Percentiles rank a stretch among this genome's conserved stretches.
Conservation (phyloP, 768 basidiomycete species). For the Suillus bovinus region DNA sequence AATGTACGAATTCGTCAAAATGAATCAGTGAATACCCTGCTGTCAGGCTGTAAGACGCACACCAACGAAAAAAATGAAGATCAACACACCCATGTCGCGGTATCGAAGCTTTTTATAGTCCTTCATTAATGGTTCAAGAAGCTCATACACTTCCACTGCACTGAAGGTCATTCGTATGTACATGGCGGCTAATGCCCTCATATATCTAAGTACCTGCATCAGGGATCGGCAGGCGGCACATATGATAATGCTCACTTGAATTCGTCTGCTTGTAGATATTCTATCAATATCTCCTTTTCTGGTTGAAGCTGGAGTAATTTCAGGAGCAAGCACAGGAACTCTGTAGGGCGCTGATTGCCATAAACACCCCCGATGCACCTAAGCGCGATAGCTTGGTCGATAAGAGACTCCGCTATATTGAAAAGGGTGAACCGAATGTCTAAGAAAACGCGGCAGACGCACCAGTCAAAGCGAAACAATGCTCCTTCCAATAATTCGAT, state of each 20-base stretch:
- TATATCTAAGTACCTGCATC: constrained; percentile 58
- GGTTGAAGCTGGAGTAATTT: constrained; percentile 97
- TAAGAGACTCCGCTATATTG: constrained; percentile 79
- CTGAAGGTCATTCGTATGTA: constrained; percentile 96
- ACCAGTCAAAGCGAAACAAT: constrained; percentile 97
- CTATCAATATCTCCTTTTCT: constrained; percentile 94
- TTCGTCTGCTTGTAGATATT: constrained; percentile 94
- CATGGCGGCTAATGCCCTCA: constrained; percentile 89
- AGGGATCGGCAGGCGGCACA: background rate
- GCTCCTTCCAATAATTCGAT: constrained; percentile 95
- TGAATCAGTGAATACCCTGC: constrained; percentile 84
- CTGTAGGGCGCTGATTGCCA: constrained; percentile 92
- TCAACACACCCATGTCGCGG: constrained; percentile 69
- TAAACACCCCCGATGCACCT: constrained; percentile 90
- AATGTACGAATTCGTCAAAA: constrained; percentile 91
- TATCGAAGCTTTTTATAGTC: constrained; percentile 90
- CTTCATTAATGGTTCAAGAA: constrained; percentile 91
- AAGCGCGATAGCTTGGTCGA: constrained; percentile 88
- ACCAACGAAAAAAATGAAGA: background rate
- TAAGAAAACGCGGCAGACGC: constrained; percentile 19
- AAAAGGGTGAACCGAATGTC: constrained; percentile 11
- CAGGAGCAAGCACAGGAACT: constrained; percentile 88
- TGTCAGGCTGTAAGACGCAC: constrained; percentile 30
- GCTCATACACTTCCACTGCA: constrained; percentile 87
- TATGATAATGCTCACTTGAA: constrained; percentile 77